phyloP scores from a whole-genome alignment of 495 filamentous ascomycete genomes.

The Trichoderma gamsii region DNA sequence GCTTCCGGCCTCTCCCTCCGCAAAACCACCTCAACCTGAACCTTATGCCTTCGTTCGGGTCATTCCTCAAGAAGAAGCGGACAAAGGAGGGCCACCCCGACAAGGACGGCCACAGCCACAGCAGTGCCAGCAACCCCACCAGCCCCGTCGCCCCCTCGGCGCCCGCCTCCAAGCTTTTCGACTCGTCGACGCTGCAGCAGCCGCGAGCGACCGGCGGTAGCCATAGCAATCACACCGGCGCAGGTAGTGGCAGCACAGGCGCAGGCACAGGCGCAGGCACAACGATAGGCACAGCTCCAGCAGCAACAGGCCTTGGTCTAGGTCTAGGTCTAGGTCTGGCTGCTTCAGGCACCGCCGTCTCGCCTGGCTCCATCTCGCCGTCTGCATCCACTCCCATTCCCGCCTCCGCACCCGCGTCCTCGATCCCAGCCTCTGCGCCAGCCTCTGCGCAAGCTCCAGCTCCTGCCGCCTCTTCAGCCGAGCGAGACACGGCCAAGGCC shows the following conservation, averaged over 20 bases:
- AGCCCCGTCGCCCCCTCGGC: neutral
- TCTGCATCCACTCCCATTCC: constrained; percentile 10
- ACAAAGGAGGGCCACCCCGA: constrained; percentile 67
- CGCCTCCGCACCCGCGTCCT: constrained; percentile 4
- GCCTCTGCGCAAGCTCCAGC: constrained; percentile 24
- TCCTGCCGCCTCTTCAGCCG: neutral
- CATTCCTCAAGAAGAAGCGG: constrained; percentile 90
- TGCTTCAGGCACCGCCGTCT: neutral
- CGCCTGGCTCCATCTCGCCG: constrained; percentile 13
- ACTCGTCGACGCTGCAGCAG: constrained; percentile 19
- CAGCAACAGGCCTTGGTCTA: neutral
- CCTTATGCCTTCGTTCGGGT: constrained; percentile 69
- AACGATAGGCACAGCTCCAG: too few relatives aligned
- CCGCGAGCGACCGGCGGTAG: neutral
- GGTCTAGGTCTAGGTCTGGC: neutral
- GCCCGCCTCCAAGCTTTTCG: constrained; percentile 21
- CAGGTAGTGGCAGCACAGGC: neutral
- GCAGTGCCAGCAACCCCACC: constrained; percentile 19
- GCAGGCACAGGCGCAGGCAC: constrained; percentile 9
- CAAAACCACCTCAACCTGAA: neutral
- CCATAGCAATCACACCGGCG: neutral
- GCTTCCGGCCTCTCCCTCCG: neutral
- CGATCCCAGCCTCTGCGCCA: neutral
- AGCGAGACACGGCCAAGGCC: constrained; percentile 5
- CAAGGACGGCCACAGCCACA: constrained; percentile 15